Evolutionary conservation across 2,329 filamentous ascomycete genomes (phyloP), one percentile per base, ranked within the genome.

Genomic region (Sporothrix sp.): DNA sequence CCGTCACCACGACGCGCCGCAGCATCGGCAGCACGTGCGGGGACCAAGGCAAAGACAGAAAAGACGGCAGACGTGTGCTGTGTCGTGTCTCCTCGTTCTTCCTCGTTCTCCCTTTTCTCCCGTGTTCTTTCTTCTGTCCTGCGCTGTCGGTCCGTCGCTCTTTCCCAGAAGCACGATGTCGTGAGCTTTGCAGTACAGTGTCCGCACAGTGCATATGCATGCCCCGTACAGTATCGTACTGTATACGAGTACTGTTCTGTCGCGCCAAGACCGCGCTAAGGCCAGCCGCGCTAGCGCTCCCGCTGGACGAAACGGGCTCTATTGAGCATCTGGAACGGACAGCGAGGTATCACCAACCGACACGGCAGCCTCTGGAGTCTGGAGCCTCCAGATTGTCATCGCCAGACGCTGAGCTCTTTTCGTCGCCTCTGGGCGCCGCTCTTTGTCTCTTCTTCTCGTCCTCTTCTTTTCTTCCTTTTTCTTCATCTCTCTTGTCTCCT

Each of bases 1-100:
- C 87, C 48, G 87, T 93, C 63, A 93, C 82, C 61, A 91, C 87
- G 59, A 93, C 87, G 60, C 86, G 81, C 63, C 81, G 76, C 74
- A 58, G 51, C 48, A 49, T 4, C 27, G 36, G 10, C 3, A 23
- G 8, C 14, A 36, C 7, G 18, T 14, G 10, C 20, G 28, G 36
- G 21, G 32, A 20, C 20, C 13, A 23, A 20, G 36, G 23, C 2
- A 6, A 20, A 35, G 2, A 49, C 9, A 21, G 9, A 18, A 32
- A 28, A 40, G 5, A 39, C 39, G 20, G n/a, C 5, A 13, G 11
- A 33, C 18, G 20, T 14, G 7, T 37, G 32, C 23, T 16, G 13
- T 13, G n/a, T 47, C 5, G n/a, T 37, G 10, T 13, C n/a, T 30
- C 7, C 28, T 30, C 11, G 28, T n/a, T n/a, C n/a, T n/a, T n/a